These are phyloP conservation scores for Podosphaera xanthii DNA, from an alignment of 2,329 filamentous ascomycete genomes.

Conservation along the genomic window DNA sequence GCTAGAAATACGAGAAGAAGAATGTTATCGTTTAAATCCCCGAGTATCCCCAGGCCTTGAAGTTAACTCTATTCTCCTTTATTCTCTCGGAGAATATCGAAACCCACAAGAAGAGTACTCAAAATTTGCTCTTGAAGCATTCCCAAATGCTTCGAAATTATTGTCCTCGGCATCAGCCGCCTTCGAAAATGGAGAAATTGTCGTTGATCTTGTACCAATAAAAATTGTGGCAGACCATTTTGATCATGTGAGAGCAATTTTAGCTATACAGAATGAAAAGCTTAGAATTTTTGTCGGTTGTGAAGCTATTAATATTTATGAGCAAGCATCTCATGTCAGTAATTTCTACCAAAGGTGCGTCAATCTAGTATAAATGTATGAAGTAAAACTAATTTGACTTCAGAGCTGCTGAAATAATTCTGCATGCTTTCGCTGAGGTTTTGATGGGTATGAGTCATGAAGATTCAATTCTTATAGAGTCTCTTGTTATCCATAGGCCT, in stretches of 20 bases:
- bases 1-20: slow-evolving; percentile 19
- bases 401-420: slow-evolving; percentile 8
- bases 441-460: slow-evolving; percentile 13
- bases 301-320: slow-evolving; percentile 7
- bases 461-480: slow-evolving; percentile 18
- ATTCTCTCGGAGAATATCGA: slow-evolving; percentile 10
- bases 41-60: slow-evolving; percentile 23
- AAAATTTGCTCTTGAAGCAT: slow-evolving; percentile 19
- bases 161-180: slow-evolving; percentile 9
- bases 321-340: slow-evolving; percentile 6
- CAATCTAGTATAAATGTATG: background rate
- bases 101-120: slow-evolving; percentile 13
- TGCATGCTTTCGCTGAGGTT: slow-evolving; percentile 7
- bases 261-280: slow-evolving; percentile 4
- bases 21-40: slow-evolving; percentile 21
- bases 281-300: slow-evolving; percentile 9
- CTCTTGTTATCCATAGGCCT: slow-evolving; percentile 13
- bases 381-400: background rate
- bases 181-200: slow-evolving; percentile 8
- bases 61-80: slow-evolving; percentile 19
- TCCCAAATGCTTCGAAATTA: slow-evolving; percentile 19
- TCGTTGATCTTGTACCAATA: slow-evolving; percentile 10
- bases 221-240: slow-evolving; percentile 5
- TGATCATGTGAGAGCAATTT: slow-evolving; percentile 8
- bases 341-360: slow-evolving; percentile 10